Evolutionary conservation across 192 early-diverging fungal genomes (phyloP).

Genomic region (Cetraspora pellucida): DNA sequence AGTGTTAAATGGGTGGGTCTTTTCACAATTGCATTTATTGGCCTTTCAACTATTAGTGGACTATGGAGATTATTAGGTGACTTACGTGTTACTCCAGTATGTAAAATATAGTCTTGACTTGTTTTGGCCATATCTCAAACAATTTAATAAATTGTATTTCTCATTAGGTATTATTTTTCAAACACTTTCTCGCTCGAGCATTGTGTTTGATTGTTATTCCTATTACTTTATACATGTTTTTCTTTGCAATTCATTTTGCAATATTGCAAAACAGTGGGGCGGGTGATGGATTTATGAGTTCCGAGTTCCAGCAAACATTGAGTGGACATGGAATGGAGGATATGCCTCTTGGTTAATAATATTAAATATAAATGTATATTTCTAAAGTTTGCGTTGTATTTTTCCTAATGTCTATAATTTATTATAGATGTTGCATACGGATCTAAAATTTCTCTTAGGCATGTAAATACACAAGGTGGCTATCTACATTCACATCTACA

Average conservation of each 20-base stretch:
- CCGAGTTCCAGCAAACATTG: conserved; percentile 84
- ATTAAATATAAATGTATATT: conserved; percentile 34
- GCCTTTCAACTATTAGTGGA: conserved; percentile 80
- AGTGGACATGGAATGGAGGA: conserved; percentile 63
- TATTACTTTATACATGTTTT: conserved; percentile 72
- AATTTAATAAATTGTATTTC: not conserved
- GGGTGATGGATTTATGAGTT: conserved; percentile 91
- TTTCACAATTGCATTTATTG: conserved; percentile 85
- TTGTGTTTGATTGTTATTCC: conserved; percentile 85
- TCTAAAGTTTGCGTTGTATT: conserved; percentile 41
- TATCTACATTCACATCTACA: conserved; percentile 74
- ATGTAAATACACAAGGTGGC: conserved; percentile 71
- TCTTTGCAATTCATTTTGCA: conserved; percentile 90
- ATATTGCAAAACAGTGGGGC: conserved; percentile 78
- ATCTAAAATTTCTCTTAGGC: conserved; percentile 63
- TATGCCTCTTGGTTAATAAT: conserved; percentile 57
- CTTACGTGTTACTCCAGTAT: conserved; percentile 55
- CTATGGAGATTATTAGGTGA: conserved; percentile 86
- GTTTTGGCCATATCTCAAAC: not conserved
- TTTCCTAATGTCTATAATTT: not conserved
- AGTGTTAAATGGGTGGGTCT: conserved; percentile 96
- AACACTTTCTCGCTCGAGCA: conserved; percentile 83
- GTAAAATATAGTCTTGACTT: not conserved
- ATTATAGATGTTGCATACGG: conserved; percentile 65
- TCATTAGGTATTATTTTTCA: conserved; percentile 38